Conservation (phyloP, 106 monocot genomes). For the Dendrobium huoshanense region DNA sequence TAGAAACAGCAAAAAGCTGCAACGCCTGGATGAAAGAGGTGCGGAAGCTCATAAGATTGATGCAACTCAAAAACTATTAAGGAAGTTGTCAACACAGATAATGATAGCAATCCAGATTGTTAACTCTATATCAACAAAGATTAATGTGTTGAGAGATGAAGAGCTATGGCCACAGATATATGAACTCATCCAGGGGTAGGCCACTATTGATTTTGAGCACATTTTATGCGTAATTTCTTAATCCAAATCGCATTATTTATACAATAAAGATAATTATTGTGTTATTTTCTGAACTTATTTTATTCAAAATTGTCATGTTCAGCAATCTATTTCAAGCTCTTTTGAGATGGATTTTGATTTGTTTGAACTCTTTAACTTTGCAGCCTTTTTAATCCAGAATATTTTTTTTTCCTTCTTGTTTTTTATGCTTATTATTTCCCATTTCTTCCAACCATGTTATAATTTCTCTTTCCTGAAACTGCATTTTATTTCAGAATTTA, state of each 20-base stretch:
- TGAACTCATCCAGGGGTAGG: constrained; percentile 79
- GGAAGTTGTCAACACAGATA: constrained; percentile 73
- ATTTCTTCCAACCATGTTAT: background rate
- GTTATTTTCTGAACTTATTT: background rate
- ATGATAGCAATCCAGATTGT: constrained; percentile 78
- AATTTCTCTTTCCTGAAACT: background rate
- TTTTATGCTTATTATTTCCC: background rate
- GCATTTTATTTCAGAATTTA: background rate
- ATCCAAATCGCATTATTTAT: background rate
- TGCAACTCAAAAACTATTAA: constrained; percentile 41
- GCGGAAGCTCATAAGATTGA: constrained; percentile 71
- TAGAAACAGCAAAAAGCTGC: constrained; percentile 47
- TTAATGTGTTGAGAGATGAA: constrained; percentile 75
- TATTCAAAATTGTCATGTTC: background rate
- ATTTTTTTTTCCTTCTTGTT: background rate
- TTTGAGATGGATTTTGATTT: background rate
- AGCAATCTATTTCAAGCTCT: background rate
- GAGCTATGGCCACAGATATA: constrained; percentile 81
- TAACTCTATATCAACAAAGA: constrained; percentile 62
- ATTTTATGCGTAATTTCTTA: background rate
- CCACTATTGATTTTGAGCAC: background rate
- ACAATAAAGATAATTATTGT: background rate
- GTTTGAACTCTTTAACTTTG: background rate
- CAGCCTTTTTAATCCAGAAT: background rate
- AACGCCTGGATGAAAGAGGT: constrained; percentile 65